Evolutionary conservation across 495 filamentous ascomycete species (phyloP), one percentile per base, ranked within the genome.

Genomic region (Penicillium coffeae): DNA sequence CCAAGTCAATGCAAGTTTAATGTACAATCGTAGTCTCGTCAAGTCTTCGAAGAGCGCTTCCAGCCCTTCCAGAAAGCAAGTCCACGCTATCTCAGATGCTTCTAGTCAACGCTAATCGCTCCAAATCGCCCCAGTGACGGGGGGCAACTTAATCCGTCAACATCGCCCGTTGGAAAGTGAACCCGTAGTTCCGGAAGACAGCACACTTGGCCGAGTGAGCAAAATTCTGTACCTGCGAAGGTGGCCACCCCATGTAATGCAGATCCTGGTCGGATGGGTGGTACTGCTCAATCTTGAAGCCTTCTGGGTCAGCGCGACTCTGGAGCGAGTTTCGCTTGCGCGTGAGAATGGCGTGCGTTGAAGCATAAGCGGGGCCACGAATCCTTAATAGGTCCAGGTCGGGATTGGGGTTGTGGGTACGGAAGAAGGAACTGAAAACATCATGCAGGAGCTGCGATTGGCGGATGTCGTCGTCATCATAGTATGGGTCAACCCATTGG

Each of bases 401-500:
- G 5, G 59, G 65, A 36, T 65, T 68, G 1, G 62, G 62, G 19
- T 62, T 51, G 1, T 44, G 21, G 1, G 52, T 47, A 1, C 58
- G 45, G 38, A 68, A 60, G 18, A 65, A 63, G 0, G 60, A 22
- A 8, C 50, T 56, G 13, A 55, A 68, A 21, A 68, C 43, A 45
- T 68, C 62, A 30, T 62, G 58, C 3, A 68, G 34, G 1, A 68
- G 30, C 44, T 62, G 65, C 4, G 62, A 59, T 39, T 65, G 56
- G 1, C 32, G 36, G 12, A 62, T 47, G 40, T 63, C 62, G 1
- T 33, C 2, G 7, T 43, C 18, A 39, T 43, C 21, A 22, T 59
- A 62, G 39, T 68, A 68, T 0, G 62, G 58, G 14, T 35, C 39
- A 2, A 65, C 65, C 18, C 58, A 40, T n/a, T 54, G 18, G 13